Percentiles rank a stretch among this genome's conserved stretches.
These are phyloP conservation scores for Eutrema yunnanense DNA, from an alignment of 345 rosid genomes.

Conservation along the genomic window DNA sequence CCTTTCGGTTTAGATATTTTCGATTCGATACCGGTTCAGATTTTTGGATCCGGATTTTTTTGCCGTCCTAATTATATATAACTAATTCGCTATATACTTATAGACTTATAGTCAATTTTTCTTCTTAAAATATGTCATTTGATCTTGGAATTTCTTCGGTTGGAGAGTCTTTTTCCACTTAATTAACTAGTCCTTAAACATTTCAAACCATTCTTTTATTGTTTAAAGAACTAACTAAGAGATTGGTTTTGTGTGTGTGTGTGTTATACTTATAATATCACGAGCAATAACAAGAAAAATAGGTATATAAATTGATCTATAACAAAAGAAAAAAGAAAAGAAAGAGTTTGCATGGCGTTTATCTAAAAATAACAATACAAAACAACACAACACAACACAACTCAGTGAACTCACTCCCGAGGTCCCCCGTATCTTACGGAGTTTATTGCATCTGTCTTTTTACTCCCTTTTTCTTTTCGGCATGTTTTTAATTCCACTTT, in stretches of 20 bases:
- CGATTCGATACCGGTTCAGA: too few relatives aligned
- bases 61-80: not conserved
- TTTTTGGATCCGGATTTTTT: too few relatives aligned
- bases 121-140: not conserved
- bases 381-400: not conserved
- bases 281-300: not conserved
- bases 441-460: constrained; percentile 7
- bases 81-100: not conserved
- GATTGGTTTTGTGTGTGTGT: not conserved
- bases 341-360: not conserved
- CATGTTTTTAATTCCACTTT: not conserved
- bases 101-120: not conserved
- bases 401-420: not conserved
- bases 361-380: not conserved
- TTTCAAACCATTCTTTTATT: not conserved
- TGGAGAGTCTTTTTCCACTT: too few relatives aligned
- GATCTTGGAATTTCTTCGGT: not conserved
- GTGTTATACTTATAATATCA: not conserved
- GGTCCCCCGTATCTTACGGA: not conserved
- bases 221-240: not conserved
- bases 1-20: too few relatives aligned
- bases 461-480: not conserved
- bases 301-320: not conserved
- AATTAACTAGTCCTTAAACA: not conserved
- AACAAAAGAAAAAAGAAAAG: not conserved